Conservation (phyloP, 2,329 filamentous ascomycete genomes). For the Colletotrichum plurivorum region DNA sequence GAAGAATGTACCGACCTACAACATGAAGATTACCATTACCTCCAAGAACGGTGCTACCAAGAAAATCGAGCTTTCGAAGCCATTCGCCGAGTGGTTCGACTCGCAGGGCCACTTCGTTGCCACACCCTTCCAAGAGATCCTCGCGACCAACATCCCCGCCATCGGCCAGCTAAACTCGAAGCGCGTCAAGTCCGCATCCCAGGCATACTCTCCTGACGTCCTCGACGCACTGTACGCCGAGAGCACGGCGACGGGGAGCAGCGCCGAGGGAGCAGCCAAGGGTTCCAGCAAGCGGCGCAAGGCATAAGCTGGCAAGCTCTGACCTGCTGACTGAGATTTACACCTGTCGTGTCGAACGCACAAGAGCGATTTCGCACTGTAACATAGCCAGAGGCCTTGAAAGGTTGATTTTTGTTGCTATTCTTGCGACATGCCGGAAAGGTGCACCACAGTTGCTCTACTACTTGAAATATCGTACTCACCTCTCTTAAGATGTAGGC, state of each 20-base stretch:
- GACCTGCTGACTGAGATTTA: not conserved
- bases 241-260: slow-evolving; percentile 47
- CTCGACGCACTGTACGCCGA: slow-evolving; percentile 61
- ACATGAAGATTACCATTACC: slow-evolving; percentile 75
- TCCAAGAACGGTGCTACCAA: slow-evolving; percentile 55
- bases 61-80: slow-evolving; percentile 69
- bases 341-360: not conserved
- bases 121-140: slow-evolving; percentile 82
- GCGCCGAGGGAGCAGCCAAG: slow-evolving; percentile 53
- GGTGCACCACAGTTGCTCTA: not conserved
- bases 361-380: slow-evolving; percentile 1
- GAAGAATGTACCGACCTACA: slow-evolving; percentile 87
- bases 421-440: not conserved
- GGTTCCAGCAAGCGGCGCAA: slow-evolving; percentile 64
- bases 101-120: slow-evolving; percentile 78
- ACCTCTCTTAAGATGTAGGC: too few relatives aligned
- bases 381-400: not conserved
- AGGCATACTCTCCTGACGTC: slow-evolving; percentile 59
- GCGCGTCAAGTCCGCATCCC: slow-evolving; percentile 58
- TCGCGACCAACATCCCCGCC: slow-evolving; percentile 76
- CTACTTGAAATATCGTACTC: too few relatives aligned
- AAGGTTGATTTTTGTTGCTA: not conserved
- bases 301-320: slow-evolving; percentile 46
- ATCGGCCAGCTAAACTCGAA: slow-evolving; percentile 78
- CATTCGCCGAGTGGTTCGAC: slow-evolving; percentile 86